These are phyloP conservation scores for Cyclotella sp. DNA, from an alignment of 108 stramenopile species.

Conservation along the genomic window DNA sequence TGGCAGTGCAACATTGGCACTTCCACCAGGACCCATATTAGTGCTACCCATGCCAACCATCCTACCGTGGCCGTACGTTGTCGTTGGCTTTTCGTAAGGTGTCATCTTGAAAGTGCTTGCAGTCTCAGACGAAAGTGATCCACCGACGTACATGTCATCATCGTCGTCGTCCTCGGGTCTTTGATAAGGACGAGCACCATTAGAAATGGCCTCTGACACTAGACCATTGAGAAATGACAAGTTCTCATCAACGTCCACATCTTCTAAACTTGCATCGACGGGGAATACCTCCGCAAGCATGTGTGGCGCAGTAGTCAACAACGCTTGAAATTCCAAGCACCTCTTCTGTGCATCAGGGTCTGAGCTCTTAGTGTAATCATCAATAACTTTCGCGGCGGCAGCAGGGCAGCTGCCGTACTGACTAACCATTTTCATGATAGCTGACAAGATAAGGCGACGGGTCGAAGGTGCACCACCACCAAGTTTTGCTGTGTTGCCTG, in stretches of 20 bases:
- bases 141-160: conserved; percentile 71
- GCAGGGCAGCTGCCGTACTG: conserved; percentile 92
- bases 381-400: conserved; percentile 82
- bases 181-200: conserved; percentile 88
- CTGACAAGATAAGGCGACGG: conserved; percentile 85
- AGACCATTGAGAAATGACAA: conserved; percentile 90
- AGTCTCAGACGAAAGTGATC: conserved; percentile 34
- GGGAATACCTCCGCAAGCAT: conserved; percentile 91
- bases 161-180: conserved; percentile 90
- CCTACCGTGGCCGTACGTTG: conserved; percentile 33
- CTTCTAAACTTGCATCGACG: conserved; percentile 95
- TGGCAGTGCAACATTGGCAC: conserved; percentile 50
- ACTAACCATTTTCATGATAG: conserved; percentile 95
- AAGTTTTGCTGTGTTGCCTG: conserved; percentile 41
- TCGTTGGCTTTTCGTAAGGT: conserved; percentile 92
- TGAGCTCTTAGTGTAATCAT: conserved; percentile 85
- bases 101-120: conserved; percentile 86
- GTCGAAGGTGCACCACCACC: conserved; percentile 65
- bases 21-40: conserved; percentile 57
- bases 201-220: conserved; percentile 83
- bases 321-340: conserved; percentile 90
- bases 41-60: conserved; percentile 47
- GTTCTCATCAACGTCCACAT: conserved; percentile 88
- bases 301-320: conserved; percentile 79
- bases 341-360: conserved; percentile 92